Evolutionary conservation across 2,329 filamentous ascomycete genomes (phyloP).

Genomic region (Diaporthe aspalathi): DNA sequence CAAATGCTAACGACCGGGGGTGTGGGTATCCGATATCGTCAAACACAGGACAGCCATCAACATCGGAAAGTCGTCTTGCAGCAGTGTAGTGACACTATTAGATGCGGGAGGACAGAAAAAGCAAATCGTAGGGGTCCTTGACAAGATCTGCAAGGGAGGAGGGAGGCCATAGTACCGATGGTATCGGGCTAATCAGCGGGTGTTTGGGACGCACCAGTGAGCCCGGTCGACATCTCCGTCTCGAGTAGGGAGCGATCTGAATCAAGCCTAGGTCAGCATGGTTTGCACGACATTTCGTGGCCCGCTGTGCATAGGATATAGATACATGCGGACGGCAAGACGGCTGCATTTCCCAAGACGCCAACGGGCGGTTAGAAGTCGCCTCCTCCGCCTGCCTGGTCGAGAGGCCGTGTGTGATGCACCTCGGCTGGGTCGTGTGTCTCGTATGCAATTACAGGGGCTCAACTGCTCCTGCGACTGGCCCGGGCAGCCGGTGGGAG

Average conservation of each 20-base stretch:
- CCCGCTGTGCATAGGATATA: background rate
- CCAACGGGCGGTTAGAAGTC: background rate
- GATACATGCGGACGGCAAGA: background rate
- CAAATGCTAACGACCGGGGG: background rate
- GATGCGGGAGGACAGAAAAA: slow-evolving; percentile 7
- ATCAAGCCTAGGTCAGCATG: slow-evolving; percentile 13
- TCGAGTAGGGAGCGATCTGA: slow-evolving; percentile 2
- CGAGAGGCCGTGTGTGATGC: background rate
- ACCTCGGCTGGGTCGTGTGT: background rate
- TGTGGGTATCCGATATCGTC: background rate
- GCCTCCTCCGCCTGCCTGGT: background rate
- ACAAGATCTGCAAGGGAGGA: background rate
- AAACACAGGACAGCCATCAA: background rate
- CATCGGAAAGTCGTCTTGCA: background rate
- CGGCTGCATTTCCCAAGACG: background rate
- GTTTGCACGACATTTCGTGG: too few relatives aligned
- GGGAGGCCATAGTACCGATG: background rate
- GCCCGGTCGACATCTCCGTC: background rate
- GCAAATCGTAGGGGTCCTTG: background rate
- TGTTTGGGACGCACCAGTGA: background rate
- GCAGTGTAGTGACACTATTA: background rate
- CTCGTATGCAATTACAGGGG: slow-evolving; percentile 24
- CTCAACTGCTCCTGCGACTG: too few relatives aligned
- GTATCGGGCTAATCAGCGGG: background rate
- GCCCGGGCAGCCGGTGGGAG: too few relatives aligned